Evolutionary conservation across 257 asterid species (phyloP).

Genomic region (Primulina huaijiensis): DNA sequence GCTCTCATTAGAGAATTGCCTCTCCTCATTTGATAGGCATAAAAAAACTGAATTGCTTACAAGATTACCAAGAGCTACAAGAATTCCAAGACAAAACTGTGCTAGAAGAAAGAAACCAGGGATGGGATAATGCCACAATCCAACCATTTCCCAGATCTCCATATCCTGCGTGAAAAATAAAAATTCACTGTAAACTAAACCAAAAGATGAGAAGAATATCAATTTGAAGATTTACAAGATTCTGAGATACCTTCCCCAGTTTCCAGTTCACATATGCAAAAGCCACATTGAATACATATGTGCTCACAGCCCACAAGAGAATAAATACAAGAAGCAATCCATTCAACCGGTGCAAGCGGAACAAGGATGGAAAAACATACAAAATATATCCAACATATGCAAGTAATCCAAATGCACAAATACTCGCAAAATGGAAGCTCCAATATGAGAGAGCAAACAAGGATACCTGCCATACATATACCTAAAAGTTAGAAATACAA

Average conservation of each 20-base stretch:
- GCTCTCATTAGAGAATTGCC: conserved; percentile 48
- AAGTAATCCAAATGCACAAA: conserved; percentile 94
- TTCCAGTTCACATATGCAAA: conserved; percentile 83
- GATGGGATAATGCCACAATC: conserved; percentile 96
- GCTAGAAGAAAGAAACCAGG: conserved; percentile 97
- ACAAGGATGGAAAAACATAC: conserved; percentile 86
- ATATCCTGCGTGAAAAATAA: conserved; percentile 59
- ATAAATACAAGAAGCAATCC: conserved; percentile 97
- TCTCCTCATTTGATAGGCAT: conserved; percentile 73
- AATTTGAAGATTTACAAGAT: conserved; percentile 27
- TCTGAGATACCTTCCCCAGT: conserved; percentile 71
- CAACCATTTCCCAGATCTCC: conserved; percentile 99
- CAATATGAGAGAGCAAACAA: conserved; percentile 86
- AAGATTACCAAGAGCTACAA: conserved; percentile 95
- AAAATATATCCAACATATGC: conserved; percentile 88
- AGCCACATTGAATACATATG: conserved; percentile 86
- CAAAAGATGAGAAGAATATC: conserved; percentile 22
- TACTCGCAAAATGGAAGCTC: conserved; percentile 99
- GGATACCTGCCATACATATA: conserved; percentile 71
- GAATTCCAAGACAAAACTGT: conserved; percentile 93
- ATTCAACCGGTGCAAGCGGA: conserved; percentile 83
- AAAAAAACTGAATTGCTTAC: conserved; percentile 85
- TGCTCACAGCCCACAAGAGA: conserved; percentile 98
- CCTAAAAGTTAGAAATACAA: conserved; percentile 46
- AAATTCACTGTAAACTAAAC: conserved; percentile 25